Percentiles rank a stretch among this genome's conserved stretches.
Evolutionary conservation across 2,329 filamentous ascomycete genomes (phyloP).

Genomic region (Penicillium sp.): DNA sequence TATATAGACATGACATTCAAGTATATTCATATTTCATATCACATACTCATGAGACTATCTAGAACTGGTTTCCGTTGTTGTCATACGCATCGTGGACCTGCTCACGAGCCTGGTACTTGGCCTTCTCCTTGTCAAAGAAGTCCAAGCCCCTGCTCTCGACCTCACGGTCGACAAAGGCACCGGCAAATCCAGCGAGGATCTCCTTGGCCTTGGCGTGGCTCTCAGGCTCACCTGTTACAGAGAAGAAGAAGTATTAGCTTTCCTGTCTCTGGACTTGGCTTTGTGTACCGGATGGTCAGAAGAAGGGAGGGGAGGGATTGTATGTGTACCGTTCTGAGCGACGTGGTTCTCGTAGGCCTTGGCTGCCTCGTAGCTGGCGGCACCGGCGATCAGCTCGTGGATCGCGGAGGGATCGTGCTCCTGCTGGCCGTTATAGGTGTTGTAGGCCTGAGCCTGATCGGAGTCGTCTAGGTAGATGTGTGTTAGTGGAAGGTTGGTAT

Average conservation of each 20-base stretch:
- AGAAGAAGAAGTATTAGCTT: not conserved
- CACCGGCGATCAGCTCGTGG: slow-evolving; percentile 75
- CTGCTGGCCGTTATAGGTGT: slow-evolving; percentile 24
- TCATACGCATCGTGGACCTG: not conserved
- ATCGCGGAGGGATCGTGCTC: slow-evolving; percentile 62
- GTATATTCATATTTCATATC: not conserved
- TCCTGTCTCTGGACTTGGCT: too few relatives aligned
- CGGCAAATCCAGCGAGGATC: slow-evolving; percentile 70
- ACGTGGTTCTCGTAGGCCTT: slow-evolving; percentile 76
- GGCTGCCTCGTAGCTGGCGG: slow-evolving; percentile 75
- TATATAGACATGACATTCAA: not conserved
- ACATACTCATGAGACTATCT: not conserved
- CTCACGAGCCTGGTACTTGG: slow-evolving; percentile 56
- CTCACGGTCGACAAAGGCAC: slow-evolving; percentile 73
- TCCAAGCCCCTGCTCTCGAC: slow-evolving; percentile 66
- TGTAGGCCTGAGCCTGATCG: slow-evolving; percentile 51
- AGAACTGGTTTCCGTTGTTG: not conserved
- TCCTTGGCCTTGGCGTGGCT: slow-evolving; percentile 75
- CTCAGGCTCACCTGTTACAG: slow-evolving; percentile 60
- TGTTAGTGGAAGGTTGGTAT: slow-evolving; percentile 28
- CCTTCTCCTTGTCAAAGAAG: slow-evolving; percentile 58
- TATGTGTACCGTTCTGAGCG: slow-evolving; percentile 60
- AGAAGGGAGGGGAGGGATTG: not conserved
- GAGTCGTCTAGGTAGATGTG: slow-evolving; percentile 40
- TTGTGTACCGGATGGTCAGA: too few relatives aligned